These are phyloP conservation scores for Selenicereus undatus DNA, from an alignment of 148 eudicot species.

Conservation along the genomic window DNA sequence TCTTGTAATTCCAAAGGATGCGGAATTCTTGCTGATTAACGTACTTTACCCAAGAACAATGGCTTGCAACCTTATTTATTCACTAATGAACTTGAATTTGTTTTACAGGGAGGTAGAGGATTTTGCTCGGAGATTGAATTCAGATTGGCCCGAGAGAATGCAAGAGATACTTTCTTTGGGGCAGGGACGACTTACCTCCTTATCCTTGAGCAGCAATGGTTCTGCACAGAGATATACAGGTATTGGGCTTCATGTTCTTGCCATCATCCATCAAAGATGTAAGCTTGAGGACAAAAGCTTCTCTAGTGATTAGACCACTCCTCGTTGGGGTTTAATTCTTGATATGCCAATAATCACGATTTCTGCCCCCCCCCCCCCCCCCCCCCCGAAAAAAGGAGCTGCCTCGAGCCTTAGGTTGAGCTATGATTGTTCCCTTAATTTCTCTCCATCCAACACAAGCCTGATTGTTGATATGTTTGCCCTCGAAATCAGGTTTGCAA, in stretches of 20 bases:
- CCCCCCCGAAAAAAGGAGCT: no score
- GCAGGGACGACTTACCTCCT: constrained; percentile 40
- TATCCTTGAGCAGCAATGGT: constrained; percentile 37
- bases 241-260: constrained; percentile 12
- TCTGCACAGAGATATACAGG: constrained; percentile 45
- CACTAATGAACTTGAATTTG: neutral
- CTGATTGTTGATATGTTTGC: constrained; percentile 3
- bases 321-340: no score
- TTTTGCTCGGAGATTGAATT: constrained; percentile 76
- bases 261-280: no score
- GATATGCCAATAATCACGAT: no score
- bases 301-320: no score
- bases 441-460: neutral
- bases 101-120: constrained; percentile 74
- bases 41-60: neutral
- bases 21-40: neutral
- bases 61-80: neutral
- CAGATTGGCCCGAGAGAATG: constrained; percentile 81
- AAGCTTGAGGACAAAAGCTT: neutral
- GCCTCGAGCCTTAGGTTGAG: no score
- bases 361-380: no score
- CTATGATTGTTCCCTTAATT: neutral
- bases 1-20: no score
- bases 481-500: constrained; percentile 18
- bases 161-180: constrained; percentile 58